Percentiles rank a stretch among this genome's conserved stretches.
phyloP scores from a whole-genome alignment of 2,329 filamentous ascomycete species.

The Dryadomyces quercus-mongolicae region DNA sequence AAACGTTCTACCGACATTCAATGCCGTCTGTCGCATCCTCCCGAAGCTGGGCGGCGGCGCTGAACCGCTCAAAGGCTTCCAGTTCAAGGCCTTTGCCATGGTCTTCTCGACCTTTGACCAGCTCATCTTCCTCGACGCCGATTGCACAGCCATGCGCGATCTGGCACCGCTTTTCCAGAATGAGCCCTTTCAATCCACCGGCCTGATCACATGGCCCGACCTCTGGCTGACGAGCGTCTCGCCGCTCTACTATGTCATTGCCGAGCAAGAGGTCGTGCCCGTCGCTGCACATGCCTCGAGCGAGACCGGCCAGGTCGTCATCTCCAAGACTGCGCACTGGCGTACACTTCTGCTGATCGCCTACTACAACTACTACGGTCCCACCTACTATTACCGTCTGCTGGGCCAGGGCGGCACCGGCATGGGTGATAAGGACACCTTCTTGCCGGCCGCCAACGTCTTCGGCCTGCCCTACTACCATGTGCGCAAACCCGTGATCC shows the following conservation, averaged over 20 bases:
- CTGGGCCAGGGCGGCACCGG: conserved; percentile 30
- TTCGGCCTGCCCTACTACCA: conserved; percentile 26
- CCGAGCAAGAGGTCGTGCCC: conserved; percentile 19
- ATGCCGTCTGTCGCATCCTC: conserved; percentile 21
- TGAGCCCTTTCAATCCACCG: conserved; percentile 36
- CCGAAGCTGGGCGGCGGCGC: conserved; percentile 13
- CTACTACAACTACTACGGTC: conserved; percentile 45
- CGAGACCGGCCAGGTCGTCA: conserved; percentile 34
- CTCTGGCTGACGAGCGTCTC: conserved; percentile 32
- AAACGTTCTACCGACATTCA: conserved; percentile 16
- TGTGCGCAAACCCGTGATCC: conserved; percentile 19
- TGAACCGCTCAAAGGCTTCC: conserved; percentile 27
- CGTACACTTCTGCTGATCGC: conserved; percentile 33
- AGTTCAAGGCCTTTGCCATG: conserved; percentile 44
- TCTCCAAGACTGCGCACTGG: conserved; percentile 33
- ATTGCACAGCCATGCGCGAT: conserved; percentile 34
- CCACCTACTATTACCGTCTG: conserved; percentile 35
- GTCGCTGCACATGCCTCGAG: conserved; percentile 22
- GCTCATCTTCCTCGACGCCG: conserved; percentile 45
- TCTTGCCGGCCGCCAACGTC: conserved; percentile 28
- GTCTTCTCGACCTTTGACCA: conserved; percentile 48
- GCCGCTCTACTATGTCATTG: conserved; percentile 31
- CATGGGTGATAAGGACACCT: conserved; percentile 37
- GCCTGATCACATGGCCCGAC: conserved; percentile 46
- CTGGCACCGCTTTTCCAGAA: conserved; percentile 30